Base-by-base conservation (phyloP, 2,329 filamentous ascomycete genomes). In the Curvularia sp. region DNA sequence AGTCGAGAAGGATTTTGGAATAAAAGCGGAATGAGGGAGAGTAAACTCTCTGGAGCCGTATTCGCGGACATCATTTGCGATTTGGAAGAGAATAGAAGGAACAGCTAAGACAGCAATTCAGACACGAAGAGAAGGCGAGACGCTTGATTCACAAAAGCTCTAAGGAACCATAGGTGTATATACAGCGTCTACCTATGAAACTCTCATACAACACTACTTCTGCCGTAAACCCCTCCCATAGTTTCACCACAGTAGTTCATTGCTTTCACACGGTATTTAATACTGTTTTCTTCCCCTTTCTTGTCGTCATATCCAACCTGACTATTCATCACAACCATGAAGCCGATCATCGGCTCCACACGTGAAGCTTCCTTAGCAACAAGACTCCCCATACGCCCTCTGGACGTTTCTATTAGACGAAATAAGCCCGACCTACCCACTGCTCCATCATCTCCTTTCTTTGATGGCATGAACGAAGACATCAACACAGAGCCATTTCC, bases 401-500 rank as follows among this genome's bases (percentile, higher is more conserved):
- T 25, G 9, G 23, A 12, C 9, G 23, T 45, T 13, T 18, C 18
- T 2, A 43, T 12, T 10, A 12, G 21, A 0, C 25, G 5, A 28
- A 23, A 1, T 1, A 9, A 12, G 12, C 27, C 45, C 2, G 18
- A 13, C 4, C 28, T 54, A 2, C 41, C 55, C 5, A 9, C 53
- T 3, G 41, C 52, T 3, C 46, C 49, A 1, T 52, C 49, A n/a
- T 63, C 58, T 9, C 61, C 61, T 2, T n/a, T 42, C 6, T 56
- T 53, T 9, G 42, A 19, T n/a, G 36, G 52, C 1, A 56, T 56
- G n/a, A 51, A 55, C 21, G 25, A 43, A 23, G 21, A 51, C n/a
- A 56, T 53, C 32, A 47, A 53, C 39, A 55, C 23, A 2, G 46
- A 59, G 28, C 43, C 52, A 2, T 61, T 61, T 12, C 58, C 61